Conservation (phyloP, 2,329 filamentous ascomycete species). For the Fusarium pininemorale region DNA sequence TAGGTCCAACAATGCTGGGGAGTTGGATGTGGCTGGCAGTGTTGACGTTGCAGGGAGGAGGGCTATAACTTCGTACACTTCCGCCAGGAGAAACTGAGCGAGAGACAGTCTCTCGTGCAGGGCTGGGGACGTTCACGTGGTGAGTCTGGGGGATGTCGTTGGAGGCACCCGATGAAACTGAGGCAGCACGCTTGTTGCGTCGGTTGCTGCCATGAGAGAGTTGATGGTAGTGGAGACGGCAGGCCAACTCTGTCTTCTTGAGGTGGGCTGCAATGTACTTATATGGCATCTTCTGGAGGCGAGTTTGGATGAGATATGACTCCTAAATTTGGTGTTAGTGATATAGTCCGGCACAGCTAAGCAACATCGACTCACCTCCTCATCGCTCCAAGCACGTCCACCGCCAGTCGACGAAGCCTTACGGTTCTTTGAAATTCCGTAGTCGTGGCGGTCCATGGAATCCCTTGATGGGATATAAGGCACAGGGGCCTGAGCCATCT, state of each 20-base stretch:
- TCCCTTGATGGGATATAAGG: conserved; percentile 63
- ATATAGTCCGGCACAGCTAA: neutral
- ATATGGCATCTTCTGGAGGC: conserved; percentile 88
- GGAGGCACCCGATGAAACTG: conserved; percentile 71
- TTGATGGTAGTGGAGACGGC: conserved; percentile 87
- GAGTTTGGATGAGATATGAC: conserved; percentile 83
- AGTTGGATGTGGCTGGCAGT: conserved; percentile 57
- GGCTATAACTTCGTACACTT: conserved; percentile 55
- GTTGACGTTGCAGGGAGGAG: conserved; percentile 52
- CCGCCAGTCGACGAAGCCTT: conserved; percentile 77
- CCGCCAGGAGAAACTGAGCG: conserved; percentile 60
- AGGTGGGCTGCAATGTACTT: conserved; percentile 87
- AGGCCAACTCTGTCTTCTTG: conserved; percentile 88
- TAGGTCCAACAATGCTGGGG: conserved; percentile 60
- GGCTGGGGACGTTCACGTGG: conserved; percentile 56
- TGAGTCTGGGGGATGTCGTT: conserved; percentile 61
- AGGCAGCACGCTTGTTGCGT: conserved; percentile 80
- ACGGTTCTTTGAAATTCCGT: conserved; percentile 70
- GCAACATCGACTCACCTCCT: conserved; percentile 68
- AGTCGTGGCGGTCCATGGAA: conserved; percentile 65
- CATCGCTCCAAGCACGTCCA: conserved; percentile 84
- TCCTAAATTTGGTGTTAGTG: conserved; percentile 62
- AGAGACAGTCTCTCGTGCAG: conserved; percentile 59
- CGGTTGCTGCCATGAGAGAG: conserved; percentile 84
- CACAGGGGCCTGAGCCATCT: conserved; percentile 55